These are phyloP conservation scores for Mycena sp. DNA, from an alignment of 1,284 basidiomycete species.

Conservation along the genomic window DNA sequence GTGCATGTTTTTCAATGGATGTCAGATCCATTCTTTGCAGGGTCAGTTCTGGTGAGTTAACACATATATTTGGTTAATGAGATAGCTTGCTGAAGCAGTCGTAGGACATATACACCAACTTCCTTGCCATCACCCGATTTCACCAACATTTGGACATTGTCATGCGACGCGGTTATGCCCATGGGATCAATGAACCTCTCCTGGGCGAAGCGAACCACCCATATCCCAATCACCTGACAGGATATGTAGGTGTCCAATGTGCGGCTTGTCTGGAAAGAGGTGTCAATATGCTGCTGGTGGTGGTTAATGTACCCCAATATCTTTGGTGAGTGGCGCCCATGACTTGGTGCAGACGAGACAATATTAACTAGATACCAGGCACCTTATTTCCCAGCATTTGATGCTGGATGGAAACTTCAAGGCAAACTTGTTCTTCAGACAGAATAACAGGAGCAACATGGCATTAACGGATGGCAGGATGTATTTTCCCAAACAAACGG, in stretches of 20 bases:
- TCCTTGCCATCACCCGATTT: neutral
- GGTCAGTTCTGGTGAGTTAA: too few species aligned
- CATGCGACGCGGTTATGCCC: too few species aligned
- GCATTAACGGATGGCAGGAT: neutral
- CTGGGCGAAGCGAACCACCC: neutral
- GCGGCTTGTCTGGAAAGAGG: conserved; percentile 11
- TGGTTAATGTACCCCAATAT: neutral
- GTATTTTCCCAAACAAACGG: too few species aligned
- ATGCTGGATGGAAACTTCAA: too few species aligned
- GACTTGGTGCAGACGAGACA: neutral
- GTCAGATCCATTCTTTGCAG: too few species aligned
- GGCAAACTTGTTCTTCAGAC: conserved; percentile 10
- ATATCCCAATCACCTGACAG: neutral
- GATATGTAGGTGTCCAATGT: neutral
- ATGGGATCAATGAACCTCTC: neutral
- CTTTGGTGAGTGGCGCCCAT: neutral
- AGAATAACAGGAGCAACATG: neutral
- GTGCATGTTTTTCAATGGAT: neutral
- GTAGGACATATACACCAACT: conserved; percentile 10
- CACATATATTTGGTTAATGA: neutral
- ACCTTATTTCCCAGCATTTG: conserved; percentile 1
- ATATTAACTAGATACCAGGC: neutral
- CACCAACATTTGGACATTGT: neutral
- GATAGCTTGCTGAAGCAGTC: neutral
- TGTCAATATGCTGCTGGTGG: too few species aligned